Evolutionary conservation across 768 basidiomycete genomes (phyloP), one percentile per base, ranked within the genome.

Genomic region (Podaxis mareebaensis): DNA sequence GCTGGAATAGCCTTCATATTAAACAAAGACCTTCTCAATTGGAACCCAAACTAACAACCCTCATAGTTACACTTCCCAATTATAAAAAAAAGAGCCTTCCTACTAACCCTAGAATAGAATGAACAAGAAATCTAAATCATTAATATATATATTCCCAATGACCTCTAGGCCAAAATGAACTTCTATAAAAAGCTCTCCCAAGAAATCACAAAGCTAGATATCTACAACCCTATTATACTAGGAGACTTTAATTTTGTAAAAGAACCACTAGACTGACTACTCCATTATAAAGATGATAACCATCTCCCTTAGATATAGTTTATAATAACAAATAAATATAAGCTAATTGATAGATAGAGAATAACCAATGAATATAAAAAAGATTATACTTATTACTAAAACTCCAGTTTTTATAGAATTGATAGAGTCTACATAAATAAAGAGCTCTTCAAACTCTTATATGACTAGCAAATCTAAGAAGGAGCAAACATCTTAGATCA

Each of bases 241-340:
- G 79, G 80, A 0, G 79, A 84, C 61, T 77, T 77, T 44, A 83
- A 84, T 63, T 42, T 81, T 1, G 74, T 77, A 0, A 77, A 82
- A 59, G 75, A 79, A 0, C 15, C 61, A 0, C 60, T 81, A 0
- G 81, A 83, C 60, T 6, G 75, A 0, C 51, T 77, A 0, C 80
- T 79, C 2, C 46, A 61, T 0, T 59, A 65, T 0, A 2, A 12
- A 0, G 77, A 48, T 24, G 15, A 51, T 1, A n/a, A 42, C 2
- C 4, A 30, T 1, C 8, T 58, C 0, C 15, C 60, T 0, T 28
- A 66, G n/a, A 2, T 66, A 0, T 65, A 79, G 0, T 60, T 63
- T 0, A 53, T 67, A 0, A 59, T 79, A 0, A 74, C 70, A 54
- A n/a, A n/a, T 0, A 38, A 22, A 8, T 52, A 73, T 0, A 5